A percentile compares a stretch with the other conserved stretches of the same genome.
Conservation (phyloP, 2,329 filamentous ascomycete genomes). For the Emmonsiellopsis sp. region DNA sequence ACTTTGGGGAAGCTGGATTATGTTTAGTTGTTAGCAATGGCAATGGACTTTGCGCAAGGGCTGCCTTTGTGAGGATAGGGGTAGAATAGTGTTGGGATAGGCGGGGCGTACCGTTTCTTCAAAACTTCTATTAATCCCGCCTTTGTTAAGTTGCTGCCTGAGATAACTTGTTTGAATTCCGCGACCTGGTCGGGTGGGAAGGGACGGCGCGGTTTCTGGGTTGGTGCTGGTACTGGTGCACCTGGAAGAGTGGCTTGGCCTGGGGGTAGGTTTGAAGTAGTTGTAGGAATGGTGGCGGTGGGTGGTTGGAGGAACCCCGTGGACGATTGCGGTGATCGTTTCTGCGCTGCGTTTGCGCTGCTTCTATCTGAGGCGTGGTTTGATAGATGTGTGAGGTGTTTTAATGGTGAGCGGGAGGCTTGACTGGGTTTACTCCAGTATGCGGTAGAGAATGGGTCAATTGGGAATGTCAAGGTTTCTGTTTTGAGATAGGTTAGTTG, state of each 20-base stretch:
- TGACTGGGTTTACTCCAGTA: slow-evolving; percentile 57
- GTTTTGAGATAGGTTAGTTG: slow-evolving; percentile 7
- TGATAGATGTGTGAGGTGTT: slow-evolving; percentile 6
- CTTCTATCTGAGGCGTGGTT: slow-evolving; percentile 13
- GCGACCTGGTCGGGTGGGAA: slow-evolving; percentile 52
- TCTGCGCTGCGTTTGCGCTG: not conserved
- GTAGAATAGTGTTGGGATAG: not conserved
- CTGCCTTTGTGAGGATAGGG: not conserved
- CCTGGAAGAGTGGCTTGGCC: not conserved
- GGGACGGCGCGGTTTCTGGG: slow-evolving; percentile 22
- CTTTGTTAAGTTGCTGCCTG: slow-evolving; percentile 64
- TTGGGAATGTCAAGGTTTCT: slow-evolving; percentile 45
- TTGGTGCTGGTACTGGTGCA: not conserved
- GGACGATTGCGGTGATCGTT: not conserved
- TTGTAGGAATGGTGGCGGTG: slow-evolving; percentile 11
- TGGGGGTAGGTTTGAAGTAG: not conserved
- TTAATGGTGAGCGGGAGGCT: slow-evolving; percentile 15
- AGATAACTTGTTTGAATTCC: slow-evolving; percentile 61
- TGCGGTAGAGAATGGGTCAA: slow-evolving; percentile 73
- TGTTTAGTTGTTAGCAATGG: not conserved
- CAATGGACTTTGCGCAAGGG: not conserved
- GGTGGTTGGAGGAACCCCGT: slow-evolving; percentile 13
- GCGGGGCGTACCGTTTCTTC: slow-evolving; percentile 51
- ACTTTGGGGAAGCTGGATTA: slow-evolving; percentile 54
- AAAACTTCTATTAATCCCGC: slow-evolving; percentile 64